Evolutionary conservation across 139 green algal genomes (phyloP).

Genomic region (Chlamydomonas sp.): DNA sequence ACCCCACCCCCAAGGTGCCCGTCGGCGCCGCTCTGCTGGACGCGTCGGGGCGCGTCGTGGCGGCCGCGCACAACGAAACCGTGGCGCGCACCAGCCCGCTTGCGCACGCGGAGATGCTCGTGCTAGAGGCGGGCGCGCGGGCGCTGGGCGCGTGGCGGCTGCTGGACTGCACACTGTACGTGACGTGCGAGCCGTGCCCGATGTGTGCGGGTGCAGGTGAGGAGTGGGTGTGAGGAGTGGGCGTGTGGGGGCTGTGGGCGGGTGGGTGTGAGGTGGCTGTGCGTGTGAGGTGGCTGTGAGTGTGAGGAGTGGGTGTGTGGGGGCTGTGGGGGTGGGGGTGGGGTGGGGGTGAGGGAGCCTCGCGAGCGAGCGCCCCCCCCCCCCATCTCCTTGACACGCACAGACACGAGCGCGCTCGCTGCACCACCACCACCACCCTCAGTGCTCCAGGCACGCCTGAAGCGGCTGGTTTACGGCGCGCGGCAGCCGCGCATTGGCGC

Average conservation of each 20-base stretch:
- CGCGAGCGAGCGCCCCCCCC: no score
- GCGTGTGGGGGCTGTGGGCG: no score
- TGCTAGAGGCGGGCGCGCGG: constrained; percentile 44
- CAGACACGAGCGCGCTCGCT: no score
- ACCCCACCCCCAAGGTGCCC: not conserved
- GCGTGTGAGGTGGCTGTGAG: no score
- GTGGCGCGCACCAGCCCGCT: constrained; percentile 53
- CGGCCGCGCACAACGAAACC: constrained; percentile 50
- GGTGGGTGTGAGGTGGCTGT: no score
- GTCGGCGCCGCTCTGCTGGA: constrained; percentile 1
- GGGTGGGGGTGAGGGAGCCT: no score
- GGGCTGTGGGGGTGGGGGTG: no score
- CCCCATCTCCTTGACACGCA: no score
- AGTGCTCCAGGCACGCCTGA: constrained; percentile 71
- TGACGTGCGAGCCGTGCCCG: constrained; percentile 87
- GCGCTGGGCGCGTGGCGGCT: constrained; percentile 56
- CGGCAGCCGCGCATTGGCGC: constrained; percentile 68
- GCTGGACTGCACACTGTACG: constrained; percentile 73
- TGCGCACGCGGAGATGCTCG: constrained; percentile 81
- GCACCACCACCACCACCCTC: no score
- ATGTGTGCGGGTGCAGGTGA: constrained; percentile 86
- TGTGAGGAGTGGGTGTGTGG: no score
- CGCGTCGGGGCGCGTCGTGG: constrained; percentile 30
- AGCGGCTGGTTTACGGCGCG: constrained; percentile 78
- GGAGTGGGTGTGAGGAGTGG: no score